Conservation (phyloP, 2,329 filamentous ascomycete species). For the Sclerotinia sclerotiorum region DNA sequence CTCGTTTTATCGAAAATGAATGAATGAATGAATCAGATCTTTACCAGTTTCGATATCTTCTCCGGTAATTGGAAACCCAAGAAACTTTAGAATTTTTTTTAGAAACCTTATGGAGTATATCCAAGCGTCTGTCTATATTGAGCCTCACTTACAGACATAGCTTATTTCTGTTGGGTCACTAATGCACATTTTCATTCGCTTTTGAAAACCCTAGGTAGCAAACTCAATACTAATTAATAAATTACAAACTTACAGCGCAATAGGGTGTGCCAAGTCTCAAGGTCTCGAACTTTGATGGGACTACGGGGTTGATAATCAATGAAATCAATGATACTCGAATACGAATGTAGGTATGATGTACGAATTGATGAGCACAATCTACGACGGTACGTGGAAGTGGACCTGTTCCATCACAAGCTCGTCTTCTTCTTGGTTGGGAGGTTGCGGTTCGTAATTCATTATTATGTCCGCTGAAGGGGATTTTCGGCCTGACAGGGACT, state of each 20-base stretch:
- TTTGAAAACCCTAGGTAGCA: no score
- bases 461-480: not conserved
- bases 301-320: not conserved
- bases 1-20: not conserved
- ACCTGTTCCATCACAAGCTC: constrained; percentile 8
- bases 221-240: no score
- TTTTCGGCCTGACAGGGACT: not conserved
- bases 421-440: not conserved
- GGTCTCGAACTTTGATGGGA: constrained; percentile 3
- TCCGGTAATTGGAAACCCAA: not conserved
- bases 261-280: not conserved
- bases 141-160: no score
- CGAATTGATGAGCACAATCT: constrained; percentile 2
- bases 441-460: not conserved
- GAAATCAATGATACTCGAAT: constrained; percentile 6
- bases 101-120: not conserved
- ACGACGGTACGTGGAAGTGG: constrained; percentile 7
- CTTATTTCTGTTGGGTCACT: no score
- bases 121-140: no score
- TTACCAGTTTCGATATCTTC: not conserved
- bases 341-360: constrained; percentile 2
- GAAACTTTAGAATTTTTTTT: not conserved
- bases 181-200: no score
- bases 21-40: not conserved
- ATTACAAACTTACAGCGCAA: not conserved